phyloP scores from a whole-genome alignment of 495 filamentous ascomycete genomes.

The Lophiostoma macrostomum region DNA sequence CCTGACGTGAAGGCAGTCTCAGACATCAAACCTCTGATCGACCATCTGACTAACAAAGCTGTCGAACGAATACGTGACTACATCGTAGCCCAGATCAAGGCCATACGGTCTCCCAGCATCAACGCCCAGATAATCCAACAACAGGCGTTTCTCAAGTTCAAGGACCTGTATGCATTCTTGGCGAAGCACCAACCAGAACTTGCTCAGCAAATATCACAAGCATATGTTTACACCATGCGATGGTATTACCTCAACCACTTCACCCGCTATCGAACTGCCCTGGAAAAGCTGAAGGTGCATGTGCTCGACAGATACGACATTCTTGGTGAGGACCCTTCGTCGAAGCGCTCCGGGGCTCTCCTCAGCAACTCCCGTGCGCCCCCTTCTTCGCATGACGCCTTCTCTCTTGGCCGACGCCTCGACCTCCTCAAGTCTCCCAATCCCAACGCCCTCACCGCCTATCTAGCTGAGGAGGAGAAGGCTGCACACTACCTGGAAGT shows the following conservation, averaged over 20 bases:
- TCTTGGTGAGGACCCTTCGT: conserved; percentile 70
- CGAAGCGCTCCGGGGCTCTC: conserved; percentile 34
- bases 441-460: conserved; percentile 71
- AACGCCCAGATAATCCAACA: conserved; percentile 96
- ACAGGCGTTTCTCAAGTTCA: conserved; percentile 79
- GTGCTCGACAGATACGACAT: conserved; percentile 79
- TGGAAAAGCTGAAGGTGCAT: conserved; percentile 81
- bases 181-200: conserved; percentile 72
- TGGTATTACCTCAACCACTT: conserved; percentile 97
- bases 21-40: conserved; percentile 81
- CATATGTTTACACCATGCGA: conserved; percentile 97
- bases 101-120: conserved; percentile 86
- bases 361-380: conserved; percentile 39
- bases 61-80: conserved; percentile 91
- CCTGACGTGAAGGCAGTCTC: conserved; percentile 67
- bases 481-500: conserved; percentile 80
- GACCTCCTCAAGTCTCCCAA: conserved; percentile 71
- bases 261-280: conserved; percentile 75
- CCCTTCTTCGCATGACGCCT: conserved; percentile 76
- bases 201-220: conserved; percentile 83
- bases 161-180: conserved; percentile 81
- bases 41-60: conserved; percentile 83
- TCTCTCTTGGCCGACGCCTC: conserved; percentile 78
- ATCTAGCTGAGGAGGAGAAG: conserved; percentile 84
- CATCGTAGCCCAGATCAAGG: conserved; percentile 88